Conservation (phyloP, 1,139 yeast species). For the Geotrichum aggregatum region DNA sequence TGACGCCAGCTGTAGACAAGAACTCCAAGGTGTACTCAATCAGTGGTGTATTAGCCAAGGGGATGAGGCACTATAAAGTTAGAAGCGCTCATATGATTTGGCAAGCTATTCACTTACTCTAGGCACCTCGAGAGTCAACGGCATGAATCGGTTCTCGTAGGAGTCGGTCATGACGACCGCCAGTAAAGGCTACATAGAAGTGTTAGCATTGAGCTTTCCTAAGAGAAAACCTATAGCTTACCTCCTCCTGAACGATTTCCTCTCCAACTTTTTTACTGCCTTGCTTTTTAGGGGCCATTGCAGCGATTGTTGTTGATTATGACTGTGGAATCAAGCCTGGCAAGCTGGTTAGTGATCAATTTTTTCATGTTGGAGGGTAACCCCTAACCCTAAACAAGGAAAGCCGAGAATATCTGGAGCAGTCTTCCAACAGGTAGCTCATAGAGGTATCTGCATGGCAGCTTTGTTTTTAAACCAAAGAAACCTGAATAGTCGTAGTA, state of each 20-base stretch:
- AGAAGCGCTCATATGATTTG: neutral
- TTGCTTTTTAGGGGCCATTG: conserved; percentile 31
- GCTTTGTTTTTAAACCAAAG: too few relatives aligned
- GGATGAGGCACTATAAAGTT: conserved; percentile 58
- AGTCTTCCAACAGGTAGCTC: too few relatives aligned
- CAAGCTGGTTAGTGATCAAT: neutral
- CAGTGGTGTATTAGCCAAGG: conserved; percentile 87
- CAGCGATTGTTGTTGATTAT: neutral
- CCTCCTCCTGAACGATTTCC: conserved; percentile 42
- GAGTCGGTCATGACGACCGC: conserved; percentile 94
- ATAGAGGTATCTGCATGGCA: too few relatives aligned
- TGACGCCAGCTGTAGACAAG: conserved; percentile 83
- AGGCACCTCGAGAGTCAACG: conserved; percentile 78
- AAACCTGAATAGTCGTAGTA: too few relatives aligned
- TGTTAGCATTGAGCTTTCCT: conserved; percentile 9
- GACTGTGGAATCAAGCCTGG: neutral
- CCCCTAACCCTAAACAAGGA: neutral
- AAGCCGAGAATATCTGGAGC: too few relatives aligned
- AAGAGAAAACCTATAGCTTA: neutral
- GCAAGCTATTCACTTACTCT: conserved; percentile 39
- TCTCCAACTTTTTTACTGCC: conserved; percentile 28
- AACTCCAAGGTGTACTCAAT: conserved; percentile 93
- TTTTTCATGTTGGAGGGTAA: conserved; percentile 1
- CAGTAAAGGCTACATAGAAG: conserved; percentile 47
- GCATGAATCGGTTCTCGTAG: conserved; percentile 87